Evolutionary conservation across 139 green algal species (phyloP).

Genomic region (Chlamydomonas sphaeroides): DNA sequence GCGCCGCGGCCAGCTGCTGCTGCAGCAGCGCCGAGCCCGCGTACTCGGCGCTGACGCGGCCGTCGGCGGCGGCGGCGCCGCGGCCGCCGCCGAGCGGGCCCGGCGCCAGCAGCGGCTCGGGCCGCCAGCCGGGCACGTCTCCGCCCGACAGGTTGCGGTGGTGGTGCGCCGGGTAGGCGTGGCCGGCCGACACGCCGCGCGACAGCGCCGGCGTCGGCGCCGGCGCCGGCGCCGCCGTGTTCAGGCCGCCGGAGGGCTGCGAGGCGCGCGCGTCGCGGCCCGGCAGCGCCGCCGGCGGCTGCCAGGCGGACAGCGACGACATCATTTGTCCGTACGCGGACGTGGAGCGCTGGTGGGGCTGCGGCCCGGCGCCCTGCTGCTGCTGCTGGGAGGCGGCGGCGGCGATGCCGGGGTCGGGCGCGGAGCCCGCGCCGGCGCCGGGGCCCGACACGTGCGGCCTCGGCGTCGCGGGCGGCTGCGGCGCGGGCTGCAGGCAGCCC

Average conservation of each 20-base stretch:
- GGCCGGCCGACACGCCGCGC: too few species aligned
- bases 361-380: neutral
- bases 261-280: too few species aligned
- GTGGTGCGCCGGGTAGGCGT: neutral
- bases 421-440: neutral
- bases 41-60: too few species aligned
- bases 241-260: too few species aligned
- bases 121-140: neutral
- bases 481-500: slow-evolving; percentile 4
- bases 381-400: neutral
- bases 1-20: too few species aligned
- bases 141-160: slow-evolving; percentile 7
- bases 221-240: too few species aligned
- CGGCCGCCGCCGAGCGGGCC: neutral
- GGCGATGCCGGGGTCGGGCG: neutral
- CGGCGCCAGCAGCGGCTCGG: neutral
- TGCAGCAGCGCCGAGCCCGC: too few species aligned
- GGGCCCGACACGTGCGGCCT: neutral
- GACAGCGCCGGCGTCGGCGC: too few species aligned
- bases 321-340: neutral
- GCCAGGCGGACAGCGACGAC: too few species aligned
- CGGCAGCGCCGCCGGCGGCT: too few species aligned
- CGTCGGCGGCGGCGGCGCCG: neutral
- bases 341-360: neutral
- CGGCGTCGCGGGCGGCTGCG: neutral